Evolutionary conservation across 345 rosid species (phyloP), one percentile per base, ranked within the genome.

Genomic region (Bretschneidera sinensis): DNA sequence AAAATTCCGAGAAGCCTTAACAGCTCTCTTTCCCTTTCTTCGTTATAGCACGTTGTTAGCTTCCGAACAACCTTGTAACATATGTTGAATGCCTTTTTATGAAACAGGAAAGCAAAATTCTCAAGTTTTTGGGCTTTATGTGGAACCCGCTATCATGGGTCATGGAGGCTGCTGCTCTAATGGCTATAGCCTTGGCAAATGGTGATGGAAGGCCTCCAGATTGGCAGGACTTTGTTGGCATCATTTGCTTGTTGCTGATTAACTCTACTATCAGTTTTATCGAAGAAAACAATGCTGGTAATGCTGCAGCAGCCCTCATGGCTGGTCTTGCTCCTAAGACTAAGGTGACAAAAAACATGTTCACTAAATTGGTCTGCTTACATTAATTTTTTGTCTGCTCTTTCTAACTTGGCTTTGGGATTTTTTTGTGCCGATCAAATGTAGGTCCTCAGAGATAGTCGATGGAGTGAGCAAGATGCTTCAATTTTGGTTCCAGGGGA

Each of bases 121-220:
- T 88, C 59, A 91, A 91, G 79, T 91, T 91, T 67, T 61, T 91
- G 71, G 98, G 98, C 17, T 91, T 91, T 64, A 91, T 91, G 98
- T 91, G 98, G 98, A 91, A 91, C 59, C 98, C 98, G 15, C 66
- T 91, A 71, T 91, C 98, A 17, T 91, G 98, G 98, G 98, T 91
- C 78, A 91, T 91, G 98, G 98, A 91, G 65, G 85, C 82, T 52
- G 98, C 98, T 39, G 96, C 98, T 28, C 5, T 91, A 23, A 82
- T 91, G 95, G 95, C 98, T 57, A 88, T 91, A 21, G 86, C 70
- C 35, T 39, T 91, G 81, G 96, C 92, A 17, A 88, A 91, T 66
- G 95, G 95, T 24, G 74, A 25, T 35, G 88, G 88, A 65, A 75
- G 64, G 66, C 92, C 96, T 70, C 96, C 98, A 0, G 98, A 91